Base-by-base conservation (phyloP, 2,329 filamentous ascomycete genomes). In the Pestalotiopsis sp. region DNA sequence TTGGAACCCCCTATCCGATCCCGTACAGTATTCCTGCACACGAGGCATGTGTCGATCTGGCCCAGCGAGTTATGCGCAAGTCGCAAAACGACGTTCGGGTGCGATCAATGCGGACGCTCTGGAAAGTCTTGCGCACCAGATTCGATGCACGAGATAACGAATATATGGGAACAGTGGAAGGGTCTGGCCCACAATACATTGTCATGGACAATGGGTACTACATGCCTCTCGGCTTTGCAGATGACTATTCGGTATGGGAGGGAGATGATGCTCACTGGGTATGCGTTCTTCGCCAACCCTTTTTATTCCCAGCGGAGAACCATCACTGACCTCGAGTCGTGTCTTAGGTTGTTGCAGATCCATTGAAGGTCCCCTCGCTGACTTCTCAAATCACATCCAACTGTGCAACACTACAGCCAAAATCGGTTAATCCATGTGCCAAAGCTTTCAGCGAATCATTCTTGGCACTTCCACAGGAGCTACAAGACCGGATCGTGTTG, bases 21-120 rank as follows among this genome's bases (percentile, higher is more conserved):
- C 67, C 68, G 14, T 74, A 73, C 61, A 72, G 69, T 64, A 72
- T 75, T 27, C 70, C 66, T 17, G 68, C 62, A 17, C 73, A 74
- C 23, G 69, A 20, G 36, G 71, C 69, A 1, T 74, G 73, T 57
- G 52, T 73, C 7, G 70, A 70, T 20, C 62, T 75, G 17, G 71
- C 70, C 17, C 68, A 72, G 57, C 56, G 25, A 11, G 64, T 45
- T 3, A 71, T 73, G 68, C 64, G 66, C 17, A 57, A 20, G n/a
- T 69, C 67, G 25, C 70, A 66, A 14, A 52, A 66, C 25, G 60
- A 68, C 7, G 70, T 70, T 12, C 64, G 27, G 39, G 69, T 72
- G 17, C 68, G 67, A 4, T 73, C 71, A 13, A 12, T 72, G 57
- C 67, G 69, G 7, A 70, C 72, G 2, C 64, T 74, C 6, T 74